A percentile compares a stretch with the other conserved stretches of the same genome.
Conservation (phyloP, 345 rosid species). For the Populus davidiana region DNA sequence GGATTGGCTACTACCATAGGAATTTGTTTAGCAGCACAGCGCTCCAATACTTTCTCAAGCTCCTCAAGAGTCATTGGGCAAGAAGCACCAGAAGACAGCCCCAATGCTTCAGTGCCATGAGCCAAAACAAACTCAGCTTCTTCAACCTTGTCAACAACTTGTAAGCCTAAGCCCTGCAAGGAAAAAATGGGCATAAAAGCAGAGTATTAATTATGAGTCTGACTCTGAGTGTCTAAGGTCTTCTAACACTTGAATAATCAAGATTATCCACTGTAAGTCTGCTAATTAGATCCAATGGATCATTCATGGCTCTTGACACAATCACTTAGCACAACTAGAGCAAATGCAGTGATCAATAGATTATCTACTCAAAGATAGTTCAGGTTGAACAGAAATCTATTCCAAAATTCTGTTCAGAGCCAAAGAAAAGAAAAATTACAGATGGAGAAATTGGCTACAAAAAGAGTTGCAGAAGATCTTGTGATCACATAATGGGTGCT, state of each 20-base stretch:
- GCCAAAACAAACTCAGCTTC: slow-evolving; percentile 90
- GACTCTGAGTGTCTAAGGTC: not conserved
- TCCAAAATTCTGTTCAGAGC: not conserved
- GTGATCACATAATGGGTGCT: not conserved
- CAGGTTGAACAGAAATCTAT: not conserved
- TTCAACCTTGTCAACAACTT: slow-evolving; percentile 65
- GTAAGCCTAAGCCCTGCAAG: slow-evolving; percentile 63
- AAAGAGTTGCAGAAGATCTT: not conserved
- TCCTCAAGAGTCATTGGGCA: slow-evolving; percentile 57
- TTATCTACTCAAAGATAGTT: not conserved
- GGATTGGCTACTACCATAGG: slow-evolving; percentile 98
- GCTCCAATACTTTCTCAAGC: slow-evolving; percentile 77
- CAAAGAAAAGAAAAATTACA: not conserved
- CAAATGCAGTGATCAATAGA: not conserved
- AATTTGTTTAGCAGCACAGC: slow-evolving; percentile 58
- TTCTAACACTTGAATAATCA: no score
- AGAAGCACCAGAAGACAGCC: slow-evolving; percentile 61
- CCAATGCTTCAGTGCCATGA: slow-evolving; percentile 89
- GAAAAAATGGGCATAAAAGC: not conserved
- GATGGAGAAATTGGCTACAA: not conserved
- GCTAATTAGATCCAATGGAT: not conserved
- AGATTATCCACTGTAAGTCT: not conserved
- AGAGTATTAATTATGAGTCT: not conserved
- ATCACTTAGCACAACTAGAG: not conserved
- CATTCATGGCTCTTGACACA: not conserved